Base-by-base conservation (phyloP, 1,284 basidiomycete genomes). In the Calocybe gambosa region DNA sequence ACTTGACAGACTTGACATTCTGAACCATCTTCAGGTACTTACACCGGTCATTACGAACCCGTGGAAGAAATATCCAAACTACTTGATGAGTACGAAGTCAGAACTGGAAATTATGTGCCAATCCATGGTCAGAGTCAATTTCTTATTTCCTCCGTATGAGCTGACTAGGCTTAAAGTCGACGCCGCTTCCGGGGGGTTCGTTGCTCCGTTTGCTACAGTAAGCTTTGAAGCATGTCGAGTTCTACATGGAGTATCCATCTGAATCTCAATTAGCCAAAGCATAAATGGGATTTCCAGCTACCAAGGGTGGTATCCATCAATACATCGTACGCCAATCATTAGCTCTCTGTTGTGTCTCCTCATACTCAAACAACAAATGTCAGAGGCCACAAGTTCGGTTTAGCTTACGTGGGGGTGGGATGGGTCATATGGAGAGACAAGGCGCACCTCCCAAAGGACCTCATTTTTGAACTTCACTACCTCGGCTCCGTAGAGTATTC, bases 391-490 rank as follows among this genome's bases (percentile, higher is more conserved):
- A 94, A 95, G 62, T 96, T 89, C 58, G 93, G 93, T 31, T 74
- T 92, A 44, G 71, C 80, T 13, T 91, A 91, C 58, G 89, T 91
- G 23, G 94, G 93, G 46, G 84, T 93, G 19, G 93, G 92, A 28
- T 93, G 89, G 87, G 77, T 93, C 35, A 66, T 94, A 53, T 94
- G 88, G 88, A 75, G 89, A 44, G 78, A 83, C 57, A 81, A 85
- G 63, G 67, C 77, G 39, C 77, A 77, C 62, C 77, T 93, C 12
- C 89, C 89, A 1, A 89, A 92, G 62, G 89, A 93, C 51, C 79
- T 94, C 51, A 87, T 96, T 54, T 97, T 98, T 60, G 93, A 97
- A 66, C 77, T 97, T 16, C 92, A 94, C 64, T 93, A 90, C 62
- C 70, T 82, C 21, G 78, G 77, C 35, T 77, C 73, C 9, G 67